A percentile compares a stretch with the other conserved stretches of the same genome.
Evolutionary conservation across 495 filamentous ascomycete species (phyloP).

Genomic region (Coniosporium apollinis): DNA sequence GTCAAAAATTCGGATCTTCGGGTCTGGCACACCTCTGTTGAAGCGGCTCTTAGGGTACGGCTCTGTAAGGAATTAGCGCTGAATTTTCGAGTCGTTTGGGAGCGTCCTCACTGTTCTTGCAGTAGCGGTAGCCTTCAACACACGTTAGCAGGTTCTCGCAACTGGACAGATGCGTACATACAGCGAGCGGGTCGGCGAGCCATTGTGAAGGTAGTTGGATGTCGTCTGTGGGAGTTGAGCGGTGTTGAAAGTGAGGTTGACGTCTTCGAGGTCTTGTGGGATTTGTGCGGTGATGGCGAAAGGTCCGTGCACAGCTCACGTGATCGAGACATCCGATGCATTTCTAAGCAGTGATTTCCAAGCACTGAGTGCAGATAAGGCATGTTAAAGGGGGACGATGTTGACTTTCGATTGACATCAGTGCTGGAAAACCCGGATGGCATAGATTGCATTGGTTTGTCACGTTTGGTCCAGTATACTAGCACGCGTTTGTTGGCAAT

Average conservation of each 20-base stretch:
- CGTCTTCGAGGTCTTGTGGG: too few species aligned
- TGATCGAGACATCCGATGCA: background rate
- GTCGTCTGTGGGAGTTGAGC: conserved; percentile 24
- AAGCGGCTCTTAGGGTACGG: conserved; percentile 99
- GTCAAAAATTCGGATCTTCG: conserved; percentile 99
- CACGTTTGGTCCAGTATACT: too few species aligned
- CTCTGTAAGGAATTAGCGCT: conserved; percentile 30
- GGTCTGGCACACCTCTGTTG: conserved; percentile 99
- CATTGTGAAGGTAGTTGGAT: conserved; percentile 62
- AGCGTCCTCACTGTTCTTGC: conserved; percentile 99
- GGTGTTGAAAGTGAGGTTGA: conserved; percentile 2
- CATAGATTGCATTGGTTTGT: too few species aligned
- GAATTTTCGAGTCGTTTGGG: too few species aligned
- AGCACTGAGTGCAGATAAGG: too few species aligned
- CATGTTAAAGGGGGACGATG: too few species aligned
- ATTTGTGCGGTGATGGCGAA: conserved; percentile 8
- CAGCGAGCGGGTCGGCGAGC: conserved; percentile 95
- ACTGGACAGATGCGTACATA: too few species aligned
- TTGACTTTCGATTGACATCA: too few species aligned
- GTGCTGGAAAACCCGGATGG: too few species aligned
- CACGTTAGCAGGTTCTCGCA: too few species aligned
- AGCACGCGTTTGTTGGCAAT: too few species aligned
- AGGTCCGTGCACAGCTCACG: conserved; percentile 8
- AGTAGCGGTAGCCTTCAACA: conserved; percentile 99
- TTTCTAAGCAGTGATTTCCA: conserved; percentile 1